phyloP scores from a whole-genome alignment of 495 filamentous ascomycete genomes.

The Trichoderma gamsii region DNA sequence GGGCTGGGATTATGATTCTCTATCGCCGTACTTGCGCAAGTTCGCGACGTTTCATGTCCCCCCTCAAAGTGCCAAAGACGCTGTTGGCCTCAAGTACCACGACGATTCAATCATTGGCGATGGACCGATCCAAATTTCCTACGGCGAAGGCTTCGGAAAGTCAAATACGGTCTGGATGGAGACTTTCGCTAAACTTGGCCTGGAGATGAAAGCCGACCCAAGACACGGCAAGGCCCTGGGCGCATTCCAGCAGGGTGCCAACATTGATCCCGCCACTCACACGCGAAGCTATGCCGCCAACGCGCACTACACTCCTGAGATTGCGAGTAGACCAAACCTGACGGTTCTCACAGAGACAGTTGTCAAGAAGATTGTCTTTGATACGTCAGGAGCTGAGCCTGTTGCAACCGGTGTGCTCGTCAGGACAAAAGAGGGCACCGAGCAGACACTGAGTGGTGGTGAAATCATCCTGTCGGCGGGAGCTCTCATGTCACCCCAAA shows the following conservation, averaged over 20 bases:
- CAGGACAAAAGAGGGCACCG: constrained; percentile 22
- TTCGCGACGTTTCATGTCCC: background rate
- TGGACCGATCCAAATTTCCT: constrained; percentile 37
- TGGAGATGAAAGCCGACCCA: constrained; percentile 32
- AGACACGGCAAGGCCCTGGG: constrained; percentile 34
- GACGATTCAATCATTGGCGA: constrained; percentile 33
- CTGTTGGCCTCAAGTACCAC: constrained; percentile 29
- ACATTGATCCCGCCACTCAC: constrained; percentile 31
- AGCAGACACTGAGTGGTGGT: constrained; percentile 30
- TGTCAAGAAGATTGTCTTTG: constrained; percentile 42
- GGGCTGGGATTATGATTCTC: constrained; percentile 45
- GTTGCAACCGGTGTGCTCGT: constrained; percentile 28
- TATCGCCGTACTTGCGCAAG: constrained; percentile 45
- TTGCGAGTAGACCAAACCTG: constrained; percentile 37
- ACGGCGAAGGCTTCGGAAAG: constrained; percentile 24
- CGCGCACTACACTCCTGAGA: constrained; percentile 35
- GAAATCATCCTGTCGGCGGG: constrained; percentile 58
- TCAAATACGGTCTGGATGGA: constrained; percentile 25
- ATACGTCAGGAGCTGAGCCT: constrained; percentile 21
- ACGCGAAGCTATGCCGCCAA: constrained; percentile 33
- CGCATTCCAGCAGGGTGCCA: constrained; percentile 33
- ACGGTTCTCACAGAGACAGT: constrained; percentile 37
- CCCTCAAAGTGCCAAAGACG: constrained; percentile 26
- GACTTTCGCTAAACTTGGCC: constrained; percentile 25
- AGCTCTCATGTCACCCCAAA: constrained; percentile 52